Conservation (phyloP, 2,329 filamentous ascomycete species). For the Amylocarpus encephaloides region DNA sequence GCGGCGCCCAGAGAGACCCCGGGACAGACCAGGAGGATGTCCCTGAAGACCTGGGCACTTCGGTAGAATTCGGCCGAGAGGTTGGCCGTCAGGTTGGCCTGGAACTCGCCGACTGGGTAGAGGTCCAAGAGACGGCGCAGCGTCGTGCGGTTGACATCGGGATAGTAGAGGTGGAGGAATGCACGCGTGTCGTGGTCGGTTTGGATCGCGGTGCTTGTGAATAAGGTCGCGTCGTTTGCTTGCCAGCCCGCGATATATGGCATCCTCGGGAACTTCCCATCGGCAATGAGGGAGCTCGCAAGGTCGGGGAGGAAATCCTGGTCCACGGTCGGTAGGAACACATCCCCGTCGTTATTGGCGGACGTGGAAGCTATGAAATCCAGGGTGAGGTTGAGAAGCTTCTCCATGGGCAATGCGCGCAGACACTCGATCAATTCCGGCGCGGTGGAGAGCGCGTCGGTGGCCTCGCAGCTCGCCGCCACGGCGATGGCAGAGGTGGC, state of each 20-base stretch:
- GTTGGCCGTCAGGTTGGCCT: slow-evolving; percentile 32
- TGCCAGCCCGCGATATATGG: slow-evolving; percentile 40
- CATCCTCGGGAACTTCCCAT: slow-evolving; percentile 38
- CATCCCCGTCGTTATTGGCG: slow-evolving; percentile 44
- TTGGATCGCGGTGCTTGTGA: slow-evolving; percentile 36
- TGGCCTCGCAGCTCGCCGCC: slow-evolving; percentile 32
- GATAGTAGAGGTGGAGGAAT: slow-evolving; percentile 37
- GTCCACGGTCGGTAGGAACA: slow-evolving; percentile 45
- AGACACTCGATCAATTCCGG: slow-evolving; percentile 37
- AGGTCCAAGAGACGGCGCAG: slow-evolving; percentile 39
- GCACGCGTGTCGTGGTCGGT: slow-evolving; percentile 35
- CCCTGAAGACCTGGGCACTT: slow-evolving; percentile 42
- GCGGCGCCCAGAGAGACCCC: slow-evolving; percentile 38
- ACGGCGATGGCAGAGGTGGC: slow-evolving; percentile 40
- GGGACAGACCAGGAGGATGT: slow-evolving; percentile 46
- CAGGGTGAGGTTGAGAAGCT: slow-evolving; percentile 39
- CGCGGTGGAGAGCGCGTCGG: slow-evolving; percentile 37
- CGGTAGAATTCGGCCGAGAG: slow-evolving; percentile 45
- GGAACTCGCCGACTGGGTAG: slow-evolving; percentile 45
- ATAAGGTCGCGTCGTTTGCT: slow-evolving; percentile 39
- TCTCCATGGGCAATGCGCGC: slow-evolving; percentile 36
- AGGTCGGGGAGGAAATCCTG: slow-evolving; percentile 43
- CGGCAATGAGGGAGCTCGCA: slow-evolving; percentile 36
- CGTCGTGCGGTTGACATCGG: slow-evolving; percentile 31
- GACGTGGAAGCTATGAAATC: slow-evolving; percentile 36